Base-by-base conservation (phyloP, 177 flowering plant species). In the Vitis hybrid region DNA sequence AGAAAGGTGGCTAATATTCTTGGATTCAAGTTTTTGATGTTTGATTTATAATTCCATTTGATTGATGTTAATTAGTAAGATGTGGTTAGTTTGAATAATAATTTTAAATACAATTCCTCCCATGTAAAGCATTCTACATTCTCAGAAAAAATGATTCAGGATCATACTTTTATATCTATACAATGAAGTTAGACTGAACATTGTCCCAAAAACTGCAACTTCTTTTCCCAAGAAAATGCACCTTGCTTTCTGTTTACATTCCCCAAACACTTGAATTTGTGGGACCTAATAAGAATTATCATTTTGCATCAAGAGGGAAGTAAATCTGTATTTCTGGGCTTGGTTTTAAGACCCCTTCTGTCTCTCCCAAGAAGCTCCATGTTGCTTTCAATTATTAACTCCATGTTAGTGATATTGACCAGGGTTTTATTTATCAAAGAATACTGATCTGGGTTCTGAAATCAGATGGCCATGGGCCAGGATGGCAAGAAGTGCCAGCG, bases 401-500 rank as follows among this genome's bases (percentile, higher is more conserved):
- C 45, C 11, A 12, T 11, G 51, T 65, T 34, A 31, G 48, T 60
- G 13, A 53, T 51, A 45, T 65, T 26, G 29, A 26, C 29, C 29
- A 0, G 29, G 29, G 29, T 26, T 26, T 26, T 13, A 13, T 39
- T n/a, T 53, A 29, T 14, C 5, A 26, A 6, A 26, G 31, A 26
- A 48, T n/a, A 50, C 22, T 53, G 59, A 66, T 1, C 18, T 31
- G 48, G 22, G 55, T 31, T 66, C 67, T 3, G 22, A 49, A 68
- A 70, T 45, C 76, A 85, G 93, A 76, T 72, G 87, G 73, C 11
- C 90, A 81, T 66, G 83, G 67, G 2, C 61, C 80, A 45, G 97
- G 90, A 60, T 86, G 85, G 94, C 68, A 68, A 64, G 76, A 73
- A 34, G 92, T 90, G 75, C 89, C 98, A 7, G 72, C 75, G 2